These are phyloP conservation scores for Hawksworthiomyces lignivorus DNA, from an alignment of 2,329 filamentous ascomycete genomes.

Conservation along the genomic window DNA sequence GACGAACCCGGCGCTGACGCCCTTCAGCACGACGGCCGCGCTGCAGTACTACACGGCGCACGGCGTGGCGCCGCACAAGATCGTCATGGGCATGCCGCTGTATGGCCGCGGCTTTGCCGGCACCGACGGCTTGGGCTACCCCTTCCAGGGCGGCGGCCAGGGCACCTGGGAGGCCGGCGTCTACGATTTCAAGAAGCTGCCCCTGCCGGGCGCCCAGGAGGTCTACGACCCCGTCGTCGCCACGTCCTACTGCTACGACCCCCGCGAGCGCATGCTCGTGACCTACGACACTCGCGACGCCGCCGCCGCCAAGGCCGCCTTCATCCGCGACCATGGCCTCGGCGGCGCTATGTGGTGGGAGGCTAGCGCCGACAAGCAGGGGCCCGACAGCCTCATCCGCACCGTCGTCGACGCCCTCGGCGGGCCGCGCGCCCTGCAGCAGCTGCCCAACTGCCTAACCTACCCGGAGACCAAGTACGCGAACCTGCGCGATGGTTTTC, in stretches of 20 bases:
- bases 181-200: slow-evolving; percentile 83
- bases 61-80: slow-evolving; percentile 60
- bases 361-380: slow-evolving; percentile 66
- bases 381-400: slow-evolving; percentile 58
- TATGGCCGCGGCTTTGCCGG: slow-evolving; percentile 81
- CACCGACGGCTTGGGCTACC: slow-evolving; percentile 64
- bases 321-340: slow-evolving; percentile 57
- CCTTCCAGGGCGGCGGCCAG: slow-evolving; percentile 64
- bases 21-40: slow-evolving; percentile 68
- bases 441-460: slow-evolving; percentile 49
- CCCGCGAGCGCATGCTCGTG: slow-evolving; percentile 56
- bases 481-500: slow-evolving; percentile 55
- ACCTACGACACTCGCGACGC: slow-evolving; percentile 69
- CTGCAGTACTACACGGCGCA: slow-evolving; percentile 60
- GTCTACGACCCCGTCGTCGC: slow-evolving; percentile 53
- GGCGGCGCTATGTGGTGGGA: slow-evolving; percentile 99
- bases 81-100: slow-evolving; percentile 85
- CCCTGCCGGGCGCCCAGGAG: slow-evolving; percentile 58
- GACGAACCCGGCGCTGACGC: slow-evolving; percentile 56
- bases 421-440: slow-evolving; percentile 41
- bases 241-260: slow-evolving; percentile 73
- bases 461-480: slow-evolving; percentile 65
- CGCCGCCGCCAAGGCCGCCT: slow-evolving; percentile 62
- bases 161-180: slow-evolving; percentile 81
- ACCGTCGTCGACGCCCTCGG: slow-evolving; percentile 55